Conservation (phyloP, 2,329 filamentous ascomycete genomes). For the Fusarium falciforme region DNA sequence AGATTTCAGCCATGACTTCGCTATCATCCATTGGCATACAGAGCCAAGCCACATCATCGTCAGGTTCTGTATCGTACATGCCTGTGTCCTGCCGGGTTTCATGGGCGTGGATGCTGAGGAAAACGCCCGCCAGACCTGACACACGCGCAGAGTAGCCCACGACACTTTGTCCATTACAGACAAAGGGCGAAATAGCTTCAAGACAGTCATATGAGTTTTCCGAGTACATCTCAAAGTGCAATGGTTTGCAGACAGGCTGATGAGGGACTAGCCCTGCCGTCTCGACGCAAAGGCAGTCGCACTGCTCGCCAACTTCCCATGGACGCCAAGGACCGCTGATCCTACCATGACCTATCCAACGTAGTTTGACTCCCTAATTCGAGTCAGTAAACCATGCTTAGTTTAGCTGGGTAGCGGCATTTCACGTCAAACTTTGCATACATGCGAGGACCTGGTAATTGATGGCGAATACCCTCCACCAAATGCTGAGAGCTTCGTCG, state of each 20-base stretch:
- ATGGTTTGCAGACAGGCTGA: background rate
- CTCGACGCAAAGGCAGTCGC: background rate
- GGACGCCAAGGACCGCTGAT: background rate
- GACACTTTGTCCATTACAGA: background rate
- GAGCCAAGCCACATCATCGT: background rate
- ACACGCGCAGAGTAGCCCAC: background rate
- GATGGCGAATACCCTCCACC: background rate
- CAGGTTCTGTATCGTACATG: background rate
- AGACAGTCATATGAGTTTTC: too few species aligned
- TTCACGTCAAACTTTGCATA: background rate
- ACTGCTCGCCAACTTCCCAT: background rate
- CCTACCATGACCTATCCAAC: background rate
- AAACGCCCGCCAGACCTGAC: background rate
- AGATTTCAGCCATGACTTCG: background rate
- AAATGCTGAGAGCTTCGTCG: background rate
- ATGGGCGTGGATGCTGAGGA: background rate
- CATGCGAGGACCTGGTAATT: background rate
- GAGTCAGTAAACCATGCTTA: background rate
- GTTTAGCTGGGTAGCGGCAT: background rate
- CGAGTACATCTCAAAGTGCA: background rate
- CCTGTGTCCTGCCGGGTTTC: background rate
- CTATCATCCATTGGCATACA: background rate
- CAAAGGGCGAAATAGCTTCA: background rate
- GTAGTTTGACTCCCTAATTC: background rate
- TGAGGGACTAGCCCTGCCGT: background rate